Conservation (phyloP, 2,329 filamentous ascomycete genomes). For the Aspergillus melleus region DNA sequence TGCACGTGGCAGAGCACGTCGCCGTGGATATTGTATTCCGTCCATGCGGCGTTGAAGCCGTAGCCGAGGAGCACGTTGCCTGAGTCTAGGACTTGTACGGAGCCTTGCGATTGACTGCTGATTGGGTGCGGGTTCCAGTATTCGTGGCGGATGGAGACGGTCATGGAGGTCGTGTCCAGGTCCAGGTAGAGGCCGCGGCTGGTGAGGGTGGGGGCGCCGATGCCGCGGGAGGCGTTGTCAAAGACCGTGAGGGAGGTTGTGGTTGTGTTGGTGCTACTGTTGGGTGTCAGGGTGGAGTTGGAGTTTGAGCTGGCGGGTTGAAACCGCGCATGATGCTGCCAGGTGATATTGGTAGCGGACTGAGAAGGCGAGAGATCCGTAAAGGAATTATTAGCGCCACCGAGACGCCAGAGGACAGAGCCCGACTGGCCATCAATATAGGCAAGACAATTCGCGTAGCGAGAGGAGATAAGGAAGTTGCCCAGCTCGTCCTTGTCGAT, state of each 20-base stretch:
- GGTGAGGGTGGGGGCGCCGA: constrained; percentile 20
- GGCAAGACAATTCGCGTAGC: constrained; percentile 37
- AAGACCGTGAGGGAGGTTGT: constrained; percentile 38
- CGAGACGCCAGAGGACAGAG: constrained; percentile 53
- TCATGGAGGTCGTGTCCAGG: constrained; percentile 47
- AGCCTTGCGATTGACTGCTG: constrained; percentile 46
- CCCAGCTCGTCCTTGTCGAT: constrained; percentile 52
- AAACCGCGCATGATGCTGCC: constrained; percentile 56
- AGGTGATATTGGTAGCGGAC: constrained; percentile 48
- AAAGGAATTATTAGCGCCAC: constrained; percentile 49
- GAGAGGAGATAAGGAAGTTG: constrained; percentile 47
- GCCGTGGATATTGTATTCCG: constrained; percentile 50
- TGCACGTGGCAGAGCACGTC: constrained; percentile 55
- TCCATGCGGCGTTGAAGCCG: constrained; percentile 52
- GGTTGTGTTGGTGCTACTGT: background rate
- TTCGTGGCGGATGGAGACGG: constrained; percentile 42
- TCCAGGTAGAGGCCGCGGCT: constrained; percentile 49
- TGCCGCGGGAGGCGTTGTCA: constrained; percentile 38
- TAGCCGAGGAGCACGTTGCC: constrained; percentile 53
- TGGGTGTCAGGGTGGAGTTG: background rate
- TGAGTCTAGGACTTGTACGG: constrained; percentile 42
- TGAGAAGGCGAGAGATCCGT: constrained; percentile 40
- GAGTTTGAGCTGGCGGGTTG: constrained; percentile 22
- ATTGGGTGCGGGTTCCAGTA: constrained; percentile 42
- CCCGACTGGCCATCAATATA: constrained; percentile 47